These are phyloP conservation scores for Sclerotinia borealis DNA, from an alignment of 2,329 filamentous ascomycete species.

Conservation along the genomic window DNA sequence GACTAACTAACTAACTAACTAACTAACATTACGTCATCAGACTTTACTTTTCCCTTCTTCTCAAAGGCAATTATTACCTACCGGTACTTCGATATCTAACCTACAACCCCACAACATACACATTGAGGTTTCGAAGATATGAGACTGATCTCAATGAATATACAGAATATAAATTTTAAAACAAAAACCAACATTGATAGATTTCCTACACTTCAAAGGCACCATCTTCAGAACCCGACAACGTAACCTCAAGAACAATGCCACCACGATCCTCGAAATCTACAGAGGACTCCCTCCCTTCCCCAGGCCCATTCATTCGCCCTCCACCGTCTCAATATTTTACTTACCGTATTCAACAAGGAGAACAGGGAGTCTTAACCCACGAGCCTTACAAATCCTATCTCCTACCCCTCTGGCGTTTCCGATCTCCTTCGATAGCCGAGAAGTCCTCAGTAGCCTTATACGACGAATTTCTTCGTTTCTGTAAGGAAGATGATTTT, in stretches of 20 bases:
- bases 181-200: not conserved
- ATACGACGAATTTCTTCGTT: conserved; percentile 45
- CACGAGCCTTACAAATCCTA: conserved; percentile 58
- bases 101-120: not conserved
- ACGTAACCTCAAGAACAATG: not conserved
- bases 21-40: not conserved
- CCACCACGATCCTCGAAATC: not conserved
- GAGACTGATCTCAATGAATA: not conserved
- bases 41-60: no score
- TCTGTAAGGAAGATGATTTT: conserved; percentile 47
- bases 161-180: not conserved
- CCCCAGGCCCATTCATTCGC: not conserved
- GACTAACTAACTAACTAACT: not conserved
- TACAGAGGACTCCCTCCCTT: not conserved
- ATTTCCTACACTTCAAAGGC: not conserved
- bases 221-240: not conserved
- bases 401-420: conserved; percentile 55
- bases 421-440: conserved; percentile 48
- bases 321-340: not conserved
- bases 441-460: conserved; percentile 43
- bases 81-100: no score
- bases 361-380: conserved; percentile 55
- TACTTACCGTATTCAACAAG: conserved; percentile 44
- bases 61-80: not conserved
- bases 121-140: not conserved